Evolutionary conservation across 169 alveolate genomes (phyloP).

Genomic region (Plasmodium knowlesi): DNA sequence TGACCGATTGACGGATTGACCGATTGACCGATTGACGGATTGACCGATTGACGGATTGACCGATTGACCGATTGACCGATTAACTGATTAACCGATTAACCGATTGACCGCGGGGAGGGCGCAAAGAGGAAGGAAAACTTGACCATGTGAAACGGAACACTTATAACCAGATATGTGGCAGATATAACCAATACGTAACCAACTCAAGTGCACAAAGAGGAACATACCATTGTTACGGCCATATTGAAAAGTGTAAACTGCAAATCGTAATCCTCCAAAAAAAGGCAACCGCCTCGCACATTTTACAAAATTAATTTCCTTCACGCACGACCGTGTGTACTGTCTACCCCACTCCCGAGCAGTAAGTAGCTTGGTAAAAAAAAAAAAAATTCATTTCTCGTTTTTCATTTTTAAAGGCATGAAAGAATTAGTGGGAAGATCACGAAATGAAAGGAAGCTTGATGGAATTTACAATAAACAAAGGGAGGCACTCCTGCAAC

Average conservation of each 20-base stretch:
- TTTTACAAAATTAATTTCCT: neutral
- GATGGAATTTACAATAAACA: constrained; percentile 84
- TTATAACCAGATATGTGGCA: neutral
- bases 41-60: no score
- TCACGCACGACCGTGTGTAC: neutral
- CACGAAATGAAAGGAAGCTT: constrained; percentile 83
- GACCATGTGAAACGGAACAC: neutral
- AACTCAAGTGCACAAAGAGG: neutral
- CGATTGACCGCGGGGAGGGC: no score
- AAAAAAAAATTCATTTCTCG: neutral
- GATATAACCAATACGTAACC: neutral
- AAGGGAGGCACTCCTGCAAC: constrained; percentile 50
- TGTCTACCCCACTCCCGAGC: neutral
- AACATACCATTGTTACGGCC: neutral
- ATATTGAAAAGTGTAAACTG: no score
- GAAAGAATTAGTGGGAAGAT: constrained; percentile 83
- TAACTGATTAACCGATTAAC: no score
- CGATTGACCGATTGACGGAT: no score
- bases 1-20: no score
- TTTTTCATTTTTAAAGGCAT: constrained; percentile 58
- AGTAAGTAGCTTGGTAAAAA: neutral
- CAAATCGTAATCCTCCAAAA: neutral
- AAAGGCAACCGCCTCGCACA: neutral
- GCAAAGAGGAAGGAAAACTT: neutral
- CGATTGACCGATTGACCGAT: no score